Base-by-base conservation (phyloP, 2,329 filamentous ascomycete genomes). In the Ophiosphaerella narmari region DNA sequence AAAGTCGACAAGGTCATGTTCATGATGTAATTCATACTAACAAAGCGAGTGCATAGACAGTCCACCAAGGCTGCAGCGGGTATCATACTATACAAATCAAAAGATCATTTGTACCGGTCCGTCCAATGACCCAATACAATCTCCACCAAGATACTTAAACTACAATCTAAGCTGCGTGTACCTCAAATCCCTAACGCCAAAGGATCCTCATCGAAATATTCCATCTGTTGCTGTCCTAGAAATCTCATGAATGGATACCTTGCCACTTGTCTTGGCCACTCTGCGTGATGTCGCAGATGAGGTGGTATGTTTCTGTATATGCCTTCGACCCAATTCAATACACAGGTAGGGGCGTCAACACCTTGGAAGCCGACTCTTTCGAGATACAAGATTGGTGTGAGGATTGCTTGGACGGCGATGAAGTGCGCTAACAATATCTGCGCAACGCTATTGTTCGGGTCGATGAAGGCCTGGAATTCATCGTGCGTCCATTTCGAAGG, bases 361-460 rank as follows among this genome's bases (percentile, higher is more conserved):
- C 70, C 70, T 40, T 67, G 57, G 31, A 72, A 71, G 3, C 68
- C 69, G 0, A 68, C 62, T 34, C 69, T 54, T 39, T 71, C 68
- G 2, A 70, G 59, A 6, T 66, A 65, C 31, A 73, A 43, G 5
- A 79, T 73, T 0, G 76, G 77, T 5, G 70, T 69, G 48, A 81
- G 68, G 5, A 80, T 63, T 1, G 77, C 66, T 43, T 80, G 75
- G 0, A 79, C 57, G 1, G 75, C 72, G n/a, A 80, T 71, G 56
- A 78, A 80, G 55, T 80, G 77, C 6, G 74, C 68, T 5, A 80
- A 68, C 5, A 81, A 61, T 3, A 80, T 72, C 24, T 75, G 75
- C 1, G 75, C 70, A 4, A 75, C 54, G 38, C 60, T 60, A 44
- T 81, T 80, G 34, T 63, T 60, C 0, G 75, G 67, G 36, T 76